A percentile compares a stretch with the other conserved stretches of the same genome.
These are phyloP conservation scores for Suillus subluteus DNA, from an alignment of 768 basidiomycete genomes.

Conservation along the genomic window DNA sequence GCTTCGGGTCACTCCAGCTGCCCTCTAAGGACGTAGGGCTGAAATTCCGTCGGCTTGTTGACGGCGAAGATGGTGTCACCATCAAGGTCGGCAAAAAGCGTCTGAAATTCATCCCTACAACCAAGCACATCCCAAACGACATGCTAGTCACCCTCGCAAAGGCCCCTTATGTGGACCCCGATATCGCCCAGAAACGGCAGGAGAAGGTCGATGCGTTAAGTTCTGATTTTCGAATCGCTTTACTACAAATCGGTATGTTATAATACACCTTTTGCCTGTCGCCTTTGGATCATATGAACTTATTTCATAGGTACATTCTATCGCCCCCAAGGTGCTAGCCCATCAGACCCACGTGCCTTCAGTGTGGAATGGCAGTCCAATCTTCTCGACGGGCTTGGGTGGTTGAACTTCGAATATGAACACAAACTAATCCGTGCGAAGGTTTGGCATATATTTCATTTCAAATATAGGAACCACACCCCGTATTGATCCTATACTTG, in stretches of 20 bases:
- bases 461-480: neutral
- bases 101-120: conserved; percentile 33
- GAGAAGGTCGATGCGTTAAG: conserved; percentile 47
- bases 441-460: conserved; percentile 39
- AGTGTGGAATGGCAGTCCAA: conserved; percentile 72
- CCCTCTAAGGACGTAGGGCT: conserved; percentile 37
- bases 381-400: conserved; percentile 51
- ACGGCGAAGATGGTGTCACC: conserved; percentile 37
- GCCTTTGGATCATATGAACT: conserved; percentile 1
- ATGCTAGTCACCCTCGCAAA: conserved; percentile 47
- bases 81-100: conserved; percentile 46
- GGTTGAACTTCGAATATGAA: conserved; percentile 67
- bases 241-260: conserved; percentile 70
- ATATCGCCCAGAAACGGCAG: conserved; percentile 53
- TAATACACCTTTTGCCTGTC: conserved; percentile 29
- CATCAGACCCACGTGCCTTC: conserved; percentile 51
- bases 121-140: conserved; percentile 12
- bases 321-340: conserved; percentile 25
- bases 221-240: conserved; percentile 55
- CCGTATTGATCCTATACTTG: neutral
- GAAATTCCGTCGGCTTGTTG: conserved; percentile 51
- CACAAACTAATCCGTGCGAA: conserved; percentile 66
- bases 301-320: conserved; percentile 31
- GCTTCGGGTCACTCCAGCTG: conserved; percentile 43
- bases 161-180: conserved; percentile 58